Evolutionary conservation across 805 yeast genomes (phyloP).

Genomic region (Kazachstania taianensis): DNA sequence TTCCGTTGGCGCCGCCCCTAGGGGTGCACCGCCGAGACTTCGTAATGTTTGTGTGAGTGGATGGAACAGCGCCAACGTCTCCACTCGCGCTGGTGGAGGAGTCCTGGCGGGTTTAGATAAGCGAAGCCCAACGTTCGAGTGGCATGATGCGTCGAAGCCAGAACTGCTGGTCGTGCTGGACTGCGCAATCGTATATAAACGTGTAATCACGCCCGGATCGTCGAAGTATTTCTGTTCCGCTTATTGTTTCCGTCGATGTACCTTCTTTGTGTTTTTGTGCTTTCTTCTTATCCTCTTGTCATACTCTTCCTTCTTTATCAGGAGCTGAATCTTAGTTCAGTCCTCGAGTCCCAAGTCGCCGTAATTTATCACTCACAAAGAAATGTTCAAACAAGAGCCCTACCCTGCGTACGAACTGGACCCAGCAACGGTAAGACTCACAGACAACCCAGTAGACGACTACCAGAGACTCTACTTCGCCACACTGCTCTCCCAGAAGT

Average conservation of each 20-base stretch:
- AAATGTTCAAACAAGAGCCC: not conserved
- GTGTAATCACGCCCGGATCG: too few species aligned
- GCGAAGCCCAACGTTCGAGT: too few species aligned
- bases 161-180: too few species aligned
- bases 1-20: too few species aligned
- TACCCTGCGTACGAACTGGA: constrained; percentile 10
- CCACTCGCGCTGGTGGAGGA: too few species aligned
- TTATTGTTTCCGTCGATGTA: not conserved
- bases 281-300: not conserved
- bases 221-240: not conserved
- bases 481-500: constrained; percentile 7
- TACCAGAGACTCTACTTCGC: constrained; percentile 26
- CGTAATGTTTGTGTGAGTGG: too few species aligned
- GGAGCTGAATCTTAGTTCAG: not conserved
- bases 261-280: not conserved
- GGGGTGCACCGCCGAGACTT: too few species aligned
- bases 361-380: not conserved
- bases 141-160: too few species aligned
- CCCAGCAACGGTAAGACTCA: constrained; percentile 9
- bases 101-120: too few species aligned
- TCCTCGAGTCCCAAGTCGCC: not conserved
- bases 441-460: constrained; percentile 23
- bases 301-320: not conserved
- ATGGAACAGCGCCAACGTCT: too few species aligned
- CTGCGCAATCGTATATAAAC: too few species aligned